Evolutionary conservation across 2,329 filamentous ascomycete species (phyloP).

Genomic region (Diplodia intermedia): DNA sequence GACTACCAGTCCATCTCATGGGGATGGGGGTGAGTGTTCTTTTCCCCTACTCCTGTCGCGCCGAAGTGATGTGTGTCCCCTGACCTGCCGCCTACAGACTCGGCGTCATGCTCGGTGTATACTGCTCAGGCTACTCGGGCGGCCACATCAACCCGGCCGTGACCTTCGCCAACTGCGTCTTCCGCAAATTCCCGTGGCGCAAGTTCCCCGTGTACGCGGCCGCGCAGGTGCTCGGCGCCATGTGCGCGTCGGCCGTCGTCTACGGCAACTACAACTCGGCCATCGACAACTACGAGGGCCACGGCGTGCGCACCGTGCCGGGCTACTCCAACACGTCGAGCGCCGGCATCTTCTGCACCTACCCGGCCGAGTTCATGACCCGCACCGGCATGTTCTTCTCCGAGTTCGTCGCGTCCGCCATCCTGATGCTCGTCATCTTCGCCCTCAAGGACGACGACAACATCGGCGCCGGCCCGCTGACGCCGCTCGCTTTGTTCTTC

Average conservation of each 20-base stretch:
- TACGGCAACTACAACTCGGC: slow-evolving; percentile 53
- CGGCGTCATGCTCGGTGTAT: slow-evolving; percentile 55
- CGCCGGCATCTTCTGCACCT: slow-evolving; percentile 73
- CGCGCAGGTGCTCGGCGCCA: slow-evolving; percentile 61
- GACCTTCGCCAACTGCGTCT: slow-evolving; percentile 54
- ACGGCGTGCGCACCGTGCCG: slow-evolving; percentile 39
- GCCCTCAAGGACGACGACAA: slow-evolving; percentile 65
- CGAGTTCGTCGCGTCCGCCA: slow-evolving; percentile 70
- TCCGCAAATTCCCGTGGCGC: slow-evolving; percentile 65
- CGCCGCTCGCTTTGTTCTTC: slow-evolving; percentile 67
- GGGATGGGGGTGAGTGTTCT: slow-evolving; percentile 39
- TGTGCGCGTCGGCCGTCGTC: slow-evolving; percentile 57
- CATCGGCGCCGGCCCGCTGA: slow-evolving; percentile 51
- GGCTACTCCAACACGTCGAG: slow-evolving; percentile 60
- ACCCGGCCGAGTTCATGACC: slow-evolving; percentile 68
- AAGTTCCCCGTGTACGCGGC: slow-evolving; percentile 59
- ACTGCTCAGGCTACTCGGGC: slow-evolving; percentile 65
- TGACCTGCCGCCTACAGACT: slow-evolving; percentile 20
- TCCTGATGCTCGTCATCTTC: slow-evolving; percentile 75
- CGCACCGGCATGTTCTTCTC: slow-evolving; percentile 73
- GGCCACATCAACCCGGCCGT: slow-evolving; percentile 67
- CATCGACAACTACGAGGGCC: slow-evolving; percentile 62
- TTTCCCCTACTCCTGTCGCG: neutral
- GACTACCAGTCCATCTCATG: slow-evolving; percentile 43
- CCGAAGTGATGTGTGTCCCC: neutral